Evolutionary conservation across 2,329 filamentous ascomycete genomes (phyloP).

Genomic region (Pestalotiopsis sp.): DNA sequence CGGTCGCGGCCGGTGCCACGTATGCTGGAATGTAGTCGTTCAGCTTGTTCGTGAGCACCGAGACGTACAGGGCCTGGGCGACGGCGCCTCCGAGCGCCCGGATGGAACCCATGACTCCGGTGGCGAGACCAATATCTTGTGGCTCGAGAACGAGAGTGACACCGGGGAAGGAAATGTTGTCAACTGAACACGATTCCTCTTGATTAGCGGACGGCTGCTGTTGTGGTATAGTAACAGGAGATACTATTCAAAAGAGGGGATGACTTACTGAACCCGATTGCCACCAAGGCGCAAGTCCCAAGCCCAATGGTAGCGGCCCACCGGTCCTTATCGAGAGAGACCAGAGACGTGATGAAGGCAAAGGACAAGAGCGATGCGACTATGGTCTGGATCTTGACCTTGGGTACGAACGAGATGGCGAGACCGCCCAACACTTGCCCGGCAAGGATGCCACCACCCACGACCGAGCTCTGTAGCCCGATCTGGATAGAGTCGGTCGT

Average conservation of each 20-base stretch:
- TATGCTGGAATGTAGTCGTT: constrained; percentile 33
- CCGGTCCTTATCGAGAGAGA: constrained; percentile 28
- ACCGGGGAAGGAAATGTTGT: constrained; percentile 43
- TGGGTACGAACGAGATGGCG: constrained; percentile 37
- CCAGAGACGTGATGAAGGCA: constrained; percentile 35
- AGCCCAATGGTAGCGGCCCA: constrained; percentile 35
- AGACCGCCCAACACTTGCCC: constrained; percentile 41
- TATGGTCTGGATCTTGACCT: constrained; percentile 38
- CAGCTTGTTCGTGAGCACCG: constrained; percentile 39
- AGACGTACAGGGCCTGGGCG: constrained; percentile 37
- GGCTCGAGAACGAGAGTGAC: constrained; percentile 48
- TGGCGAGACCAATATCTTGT: constrained; percentile 48
- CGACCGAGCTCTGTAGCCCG: constrained; percentile 43
- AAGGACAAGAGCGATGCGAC: constrained; percentile 31
- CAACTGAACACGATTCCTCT: constrained; percentile 20
- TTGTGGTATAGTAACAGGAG: background rate
- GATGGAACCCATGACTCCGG: constrained; percentile 47
- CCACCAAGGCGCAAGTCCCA: constrained; percentile 30
- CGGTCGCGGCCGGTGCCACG: constrained; percentile 35
- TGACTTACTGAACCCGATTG: constrained; percentile 32
- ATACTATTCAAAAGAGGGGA: background rate
- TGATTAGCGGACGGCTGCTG: background rate
- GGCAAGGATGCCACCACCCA: constrained; percentile 43
- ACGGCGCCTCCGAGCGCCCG: constrained; percentile 43
- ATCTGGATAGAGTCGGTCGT: constrained; percentile 38